A percentile compares a stretch with the other conserved stretches of the same genome.
Evolutionary conservation across 1,284 basidiomycete species (phyloP).

Genomic region (Mycosarcoma mackinlayi): DNA sequence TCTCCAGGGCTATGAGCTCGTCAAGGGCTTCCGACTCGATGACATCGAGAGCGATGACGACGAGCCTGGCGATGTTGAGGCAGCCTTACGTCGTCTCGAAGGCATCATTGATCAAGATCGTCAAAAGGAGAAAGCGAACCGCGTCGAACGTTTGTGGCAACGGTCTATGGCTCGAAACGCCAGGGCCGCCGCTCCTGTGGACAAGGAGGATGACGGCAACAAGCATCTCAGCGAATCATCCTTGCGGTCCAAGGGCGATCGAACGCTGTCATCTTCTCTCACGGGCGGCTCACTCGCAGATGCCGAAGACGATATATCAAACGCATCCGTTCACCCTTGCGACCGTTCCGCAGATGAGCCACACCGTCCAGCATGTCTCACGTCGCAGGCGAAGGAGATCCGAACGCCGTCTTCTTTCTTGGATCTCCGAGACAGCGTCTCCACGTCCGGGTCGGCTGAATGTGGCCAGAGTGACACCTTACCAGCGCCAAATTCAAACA

Average conservation of each 20-base stretch:
- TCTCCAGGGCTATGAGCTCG: constrained; percentile 60
- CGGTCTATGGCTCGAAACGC: constrained; percentile 46
- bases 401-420: constrained; percentile 28
- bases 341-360: constrained; percentile 18
- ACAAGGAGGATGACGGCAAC: neutral
- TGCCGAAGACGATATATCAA: constrained; percentile 30
- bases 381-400: constrained; percentile 7
- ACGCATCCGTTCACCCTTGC: constrained; percentile 24
- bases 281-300: constrained; percentile 41
- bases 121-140: constrained; percentile 44
- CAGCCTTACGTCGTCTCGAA: constrained; percentile 58
- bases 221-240: constrained; percentile 22
- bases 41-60: constrained; percentile 60
- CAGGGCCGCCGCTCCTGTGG: constrained; percentile 2
- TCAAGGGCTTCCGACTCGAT: constrained; percentile 60
- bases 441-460: constrained; percentile 18
- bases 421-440: constrained; percentile 27
- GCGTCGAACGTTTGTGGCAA: constrained; percentile 57
- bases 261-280: constrained; percentile 27
- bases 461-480: neutral
- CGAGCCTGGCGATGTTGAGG: constrained; percentile 62
- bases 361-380: neutral
- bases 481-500: no score
- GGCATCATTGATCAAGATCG: constrained; percentile 64
- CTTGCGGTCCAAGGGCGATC: constrained; percentile 17